Evolutionary conservation across 2,329 filamentous ascomycete genomes (phyloP).

Genomic region (Hymenoscyphus linearis): DNA sequence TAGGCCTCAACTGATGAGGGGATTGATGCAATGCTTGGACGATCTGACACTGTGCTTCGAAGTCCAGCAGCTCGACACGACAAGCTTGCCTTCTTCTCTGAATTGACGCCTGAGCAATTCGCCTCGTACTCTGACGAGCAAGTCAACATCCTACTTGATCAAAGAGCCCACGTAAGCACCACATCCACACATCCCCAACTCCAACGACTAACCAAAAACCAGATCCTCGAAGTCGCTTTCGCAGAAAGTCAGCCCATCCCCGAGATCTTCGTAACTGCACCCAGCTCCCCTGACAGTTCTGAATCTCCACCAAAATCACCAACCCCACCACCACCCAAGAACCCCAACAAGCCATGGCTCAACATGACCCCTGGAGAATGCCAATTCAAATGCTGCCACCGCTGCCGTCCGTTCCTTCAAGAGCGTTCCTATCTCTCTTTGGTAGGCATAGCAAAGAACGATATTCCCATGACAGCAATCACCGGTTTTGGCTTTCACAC

Average conservation of each 20-base stretch:
- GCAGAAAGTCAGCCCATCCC: neutral
- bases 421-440: conserved; percentile 46
- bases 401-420: conserved; percentile 41
- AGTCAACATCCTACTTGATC: conserved; percentile 42
- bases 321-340: neutral
- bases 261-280: neutral
- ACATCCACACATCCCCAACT: neutral
- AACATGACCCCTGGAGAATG: conserved; percentile 40
- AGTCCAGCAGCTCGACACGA: conserved; percentile 21
- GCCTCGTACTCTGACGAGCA: conserved; percentile 43
- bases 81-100: conserved; percentile 32
- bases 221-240: conserved; percentile 7
- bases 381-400: conserved; percentile 44
- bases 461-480: conserved; percentile 45
- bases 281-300: neutral
- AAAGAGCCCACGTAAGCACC: conserved; percentile 43
- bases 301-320: neutral
- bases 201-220: neutral
- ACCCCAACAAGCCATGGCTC: conserved; percentile 35
- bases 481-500: conserved; percentile 49
- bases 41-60: conserved; percentile 16
- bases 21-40: conserved; percentile 22
- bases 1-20: conserved; percentile 22
- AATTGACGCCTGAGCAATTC: conserved; percentile 39
- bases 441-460: conserved; percentile 43